These are phyloP conservation scores for Umbelopsis sp. DNA, from an alignment of 192 early-diverging fungal genomes.

Conservation along the genomic window DNA sequence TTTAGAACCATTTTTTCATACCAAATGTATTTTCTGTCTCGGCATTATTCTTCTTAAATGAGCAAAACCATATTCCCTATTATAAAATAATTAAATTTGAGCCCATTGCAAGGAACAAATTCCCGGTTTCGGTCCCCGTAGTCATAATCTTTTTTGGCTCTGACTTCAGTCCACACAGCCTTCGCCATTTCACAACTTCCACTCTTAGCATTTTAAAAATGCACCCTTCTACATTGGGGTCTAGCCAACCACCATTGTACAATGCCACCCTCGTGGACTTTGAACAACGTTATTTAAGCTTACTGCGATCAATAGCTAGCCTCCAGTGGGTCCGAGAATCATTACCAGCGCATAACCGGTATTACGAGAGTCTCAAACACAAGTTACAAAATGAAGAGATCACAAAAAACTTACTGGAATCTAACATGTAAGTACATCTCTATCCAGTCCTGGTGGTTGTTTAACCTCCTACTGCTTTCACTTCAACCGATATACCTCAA, in stretches of 20 bases:
- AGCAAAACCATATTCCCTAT: too few species aligned
- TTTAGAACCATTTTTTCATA: not conserved
- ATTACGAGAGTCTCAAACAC: conserved; percentile 33
- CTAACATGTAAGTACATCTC: conserved; percentile 10
- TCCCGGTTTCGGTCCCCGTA: too few species aligned
- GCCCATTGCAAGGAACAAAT: too few species aligned
- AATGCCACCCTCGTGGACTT: conserved; percentile 2
- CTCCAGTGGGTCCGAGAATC: conserved; percentile 41
- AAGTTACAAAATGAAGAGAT: conserved; percentile 21
- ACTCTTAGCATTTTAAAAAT: not conserved
- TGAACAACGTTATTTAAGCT: conserved; percentile 19
- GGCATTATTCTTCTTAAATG: not conserved
- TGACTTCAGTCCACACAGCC: too few species aligned
- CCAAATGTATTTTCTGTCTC: not conserved
- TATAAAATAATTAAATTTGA: too few species aligned
- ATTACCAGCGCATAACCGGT: conserved; percentile 25
- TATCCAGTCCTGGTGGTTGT: not conserved
- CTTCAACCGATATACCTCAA: too few species aligned
- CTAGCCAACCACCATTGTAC: conserved; percentile 9
- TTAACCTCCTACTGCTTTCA: too few species aligned
- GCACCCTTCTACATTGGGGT: not conserved
- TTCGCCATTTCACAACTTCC: not conserved
- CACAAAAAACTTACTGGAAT: conserved; percentile 23
- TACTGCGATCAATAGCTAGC: conserved; percentile 25
- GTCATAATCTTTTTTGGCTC: too few species aligned